Evolutionary conservation across 805 yeast species (phyloP), one percentile per base, ranked within the genome.

Genomic region (Tetrapisispora iriomotensis): DNA sequence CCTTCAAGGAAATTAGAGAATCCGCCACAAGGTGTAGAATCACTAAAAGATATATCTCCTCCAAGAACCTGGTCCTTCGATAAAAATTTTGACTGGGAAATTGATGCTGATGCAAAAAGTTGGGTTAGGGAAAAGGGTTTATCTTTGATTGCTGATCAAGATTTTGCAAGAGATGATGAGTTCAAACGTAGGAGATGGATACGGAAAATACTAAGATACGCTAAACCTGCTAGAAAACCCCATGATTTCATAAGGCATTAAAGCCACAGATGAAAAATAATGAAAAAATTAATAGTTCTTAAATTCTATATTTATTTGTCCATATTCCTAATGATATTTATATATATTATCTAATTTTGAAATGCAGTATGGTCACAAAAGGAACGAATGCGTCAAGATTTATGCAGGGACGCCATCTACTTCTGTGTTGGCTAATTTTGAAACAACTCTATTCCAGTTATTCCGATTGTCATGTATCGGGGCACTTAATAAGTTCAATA

Each of bases 351-450:
- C 20, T 36, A 25, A 15, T 21, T 9, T 33, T 29, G 21, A 29
- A 29, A 36, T 36, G 34, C 39, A 23, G 24, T 7, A 3, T 6
- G 23, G 8, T 15, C 8, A 8, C 2, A 19, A 5, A 23, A 3
- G 8, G n/a, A n/a, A 15, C 17, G 6, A 22, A 21, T 3, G 2
- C 22, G n/a, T 22, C 17, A 22, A 20, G 18, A 14, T 2, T 53
- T 54, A 86, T 2, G 86, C 75, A 10, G 96, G 95, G 8, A 85
- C 90, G 4, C 96, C 96, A 58, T 88, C 95, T 48, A 74, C 77
- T 42, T 82, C 92, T 36, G 75, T 62, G 10, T 75, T 74, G 24
- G 77, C 66, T 42, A 70, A 70, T 46, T 75, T 74, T 36, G 74
- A 74, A 26, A 72, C 58, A 7, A 79, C 54, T 37, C 67, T 70